Evolutionary conservation across 2,329 filamentous ascomycete genomes (phyloP), one percentile per base, ranked within the genome.

Genomic region (Cercospora zeae-maydis): DNA sequence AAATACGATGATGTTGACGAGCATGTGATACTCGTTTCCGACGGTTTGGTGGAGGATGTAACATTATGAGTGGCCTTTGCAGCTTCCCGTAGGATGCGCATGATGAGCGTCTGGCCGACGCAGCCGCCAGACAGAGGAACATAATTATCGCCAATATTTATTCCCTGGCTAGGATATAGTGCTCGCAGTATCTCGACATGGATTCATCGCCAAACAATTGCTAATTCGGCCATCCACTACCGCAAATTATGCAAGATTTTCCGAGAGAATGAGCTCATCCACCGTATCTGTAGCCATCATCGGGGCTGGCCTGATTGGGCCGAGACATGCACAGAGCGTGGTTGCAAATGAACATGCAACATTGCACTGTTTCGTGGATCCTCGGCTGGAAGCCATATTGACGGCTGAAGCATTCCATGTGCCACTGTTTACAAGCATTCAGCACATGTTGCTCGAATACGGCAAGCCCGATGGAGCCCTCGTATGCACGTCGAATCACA

Each of bases 401-500:
- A 70, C 75, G 2, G 80, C 81, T 3, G 55, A 70, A 4, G 65
- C 71, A 8, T 74, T 82, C 4, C 58, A 75, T 21, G 79, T 79
- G 9, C 73, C 71, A 6, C 72, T 78, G 60, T 82, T 76, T 65
- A 19, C 70, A 1, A 77, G 80, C 3, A 72, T 85, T 2, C 56
- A 76, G 2, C 73, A 75, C 0, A 77, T 86, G 64, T 24, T 52
- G 10, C 68, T 86, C 0, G 66, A 71, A 4, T 78, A 76, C 0
- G 31, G 66, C 6, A 45, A 73, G 47, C 82, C 83, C 10, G 78
- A 84, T 54, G 83, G 80, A 36, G 83, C 83, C 21, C 81, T 86
- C 42, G 79, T 86, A 54, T 85, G 84, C 76, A 86, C 84, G 0
- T 84, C 84, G 2, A 87, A 86, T 67, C 78, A 82, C 67, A 85